A percentile compares a stretch with the other conserved stretches of the same genome.
Evolutionary conservation across 1,284 basidiomycete species (phyloP).

Genomic region (Cryptococcus sp.): DNA sequence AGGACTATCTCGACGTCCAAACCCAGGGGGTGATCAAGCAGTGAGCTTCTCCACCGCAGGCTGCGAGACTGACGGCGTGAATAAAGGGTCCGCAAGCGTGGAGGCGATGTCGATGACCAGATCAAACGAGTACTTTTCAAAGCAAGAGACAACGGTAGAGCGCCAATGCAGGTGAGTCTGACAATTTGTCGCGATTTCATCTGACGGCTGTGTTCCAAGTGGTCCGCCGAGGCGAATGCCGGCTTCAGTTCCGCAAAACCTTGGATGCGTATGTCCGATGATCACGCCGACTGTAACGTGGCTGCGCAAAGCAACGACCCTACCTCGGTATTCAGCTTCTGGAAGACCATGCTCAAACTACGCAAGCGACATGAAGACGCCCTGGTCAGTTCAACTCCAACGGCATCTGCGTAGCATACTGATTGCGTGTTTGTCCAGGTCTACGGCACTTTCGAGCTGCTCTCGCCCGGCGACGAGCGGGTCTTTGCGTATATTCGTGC

Average conservation of each 20-base stretch:
- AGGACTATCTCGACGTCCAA: slow-evolving; percentile 66
- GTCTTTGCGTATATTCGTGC: slow-evolving; percentile 62
- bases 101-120: slow-evolving; percentile 53
- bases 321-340: slow-evolving; percentile 63
- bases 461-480: slow-evolving; percentile 57
- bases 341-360: slow-evolving; percentile 60
- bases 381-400: too few species aligned
- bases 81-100: slow-evolving; percentile 5
- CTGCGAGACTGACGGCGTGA: too few species aligned
- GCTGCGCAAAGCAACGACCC: slow-evolving; percentile 58
- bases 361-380: slow-evolving; percentile 57
- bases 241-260: too few species aligned
- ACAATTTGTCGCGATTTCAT: too few species aligned
- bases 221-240: too few species aligned
- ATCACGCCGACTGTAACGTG: slow-evolving; percentile 37
- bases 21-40: slow-evolving; percentile 6
- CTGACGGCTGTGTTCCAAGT: too few species aligned
- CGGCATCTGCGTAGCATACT: too few species aligned
- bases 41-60: background rate
- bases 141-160: slow-evolving; percentile 68
- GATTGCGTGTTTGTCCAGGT: slow-evolving; percentile 48
- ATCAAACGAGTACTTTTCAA: slow-evolving; percentile 63
- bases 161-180: slow-evolving; percentile 17
- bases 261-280: too few species aligned
- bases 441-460: slow-evolving; percentile 63